Evolutionary conservation across 1,284 basidiomycete genomes (phyloP), one percentile per base, ranked within the genome.

Genomic region (Schizophyllum commune): DNA sequence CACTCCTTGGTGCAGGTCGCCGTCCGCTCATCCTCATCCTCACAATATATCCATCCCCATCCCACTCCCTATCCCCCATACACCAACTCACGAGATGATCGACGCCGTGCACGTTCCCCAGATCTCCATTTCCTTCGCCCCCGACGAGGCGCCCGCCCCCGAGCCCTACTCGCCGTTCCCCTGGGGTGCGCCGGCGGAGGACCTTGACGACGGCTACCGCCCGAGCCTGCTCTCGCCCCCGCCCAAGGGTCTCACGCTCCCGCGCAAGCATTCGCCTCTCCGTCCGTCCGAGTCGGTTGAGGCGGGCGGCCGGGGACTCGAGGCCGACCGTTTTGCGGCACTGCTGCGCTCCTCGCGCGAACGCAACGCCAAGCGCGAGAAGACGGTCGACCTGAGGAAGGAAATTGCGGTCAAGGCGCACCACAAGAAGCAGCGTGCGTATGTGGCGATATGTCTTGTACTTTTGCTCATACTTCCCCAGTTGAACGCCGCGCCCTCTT

Each of bases 401-500:
- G 86, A 91, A 72, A 83, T 89, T 58, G 85, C 86, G 17, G 72
- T 88, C 63, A 89, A 86, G 72, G 81, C 79, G 57, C 88, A 91
- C 73, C 84, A 81, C 75, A 83, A 78, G 70, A 91, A 88, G 76
- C 87, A 91, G 72, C 74, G 89, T 91, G 71, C 63, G 84, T 77
- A 22, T 32, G 27, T 52, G 55, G 13, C 58, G 6, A 20, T 20
- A 54, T 54, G 8, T 66, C 33, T 39, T 56, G 32, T 19, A 60
- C 61, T 57, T 54, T n/a, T 6, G 21, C 52, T 22, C 6, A 54
- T 54, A 6, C 7, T 8, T 6, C 52, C 60, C 4, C 69, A 91
- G 89, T 82, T 67, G 87, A 89, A 72, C 81, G 90, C 61, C 85
- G 88, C 54, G 85, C 86, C 9, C 77, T 83, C 61, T 91, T 92